Conservation (phyloP, 805 yeast species). For the Ogataea sp. region DNA sequence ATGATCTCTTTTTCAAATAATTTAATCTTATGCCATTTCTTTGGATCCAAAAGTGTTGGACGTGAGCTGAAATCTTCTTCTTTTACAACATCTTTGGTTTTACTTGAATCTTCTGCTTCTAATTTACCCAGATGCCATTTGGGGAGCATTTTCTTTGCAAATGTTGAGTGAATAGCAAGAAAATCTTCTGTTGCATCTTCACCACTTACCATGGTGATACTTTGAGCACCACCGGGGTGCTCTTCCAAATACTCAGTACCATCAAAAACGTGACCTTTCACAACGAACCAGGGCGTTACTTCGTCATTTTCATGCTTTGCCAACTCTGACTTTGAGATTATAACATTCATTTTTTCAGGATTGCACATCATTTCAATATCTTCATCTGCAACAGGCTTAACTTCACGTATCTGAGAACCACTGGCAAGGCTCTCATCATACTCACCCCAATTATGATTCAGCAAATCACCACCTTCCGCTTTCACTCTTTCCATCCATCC, state of each 20-base stretch:
- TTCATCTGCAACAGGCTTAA: slow-evolving; percentile 13
- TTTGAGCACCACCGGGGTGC: slow-evolving; percentile 24
- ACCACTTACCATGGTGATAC: slow-evolving; percentile 19
- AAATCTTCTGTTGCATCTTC: slow-evolving; percentile 25
- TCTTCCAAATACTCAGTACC: slow-evolving; percentile 25
- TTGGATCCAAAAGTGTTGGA: slow-evolving; percentile 20
- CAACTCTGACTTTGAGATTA: slow-evolving; percentile 13
- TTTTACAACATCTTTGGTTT: not conserved
- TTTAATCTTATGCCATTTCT: slow-evolving; percentile 19
- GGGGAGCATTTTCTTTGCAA: slow-evolving; percentile 18
- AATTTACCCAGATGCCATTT: slow-evolving; percentile 19
- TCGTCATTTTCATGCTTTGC: slow-evolving; percentile 10
- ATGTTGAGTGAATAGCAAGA: slow-evolving; percentile 26
- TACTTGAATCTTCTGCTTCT: slow-evolving; percentile 1
- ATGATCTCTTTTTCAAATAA: slow-evolving; percentile 15
- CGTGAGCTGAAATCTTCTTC: slow-evolving; percentile 1
- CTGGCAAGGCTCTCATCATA: slow-evolving; percentile 8
- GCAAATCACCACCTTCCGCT: slow-evolving; percentile 21
- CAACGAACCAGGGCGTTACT: slow-evolving; percentile 21
- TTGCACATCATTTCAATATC: slow-evolving; percentile 22
- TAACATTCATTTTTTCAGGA: slow-evolving; percentile 14
- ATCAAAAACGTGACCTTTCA: slow-evolving; percentile 27
- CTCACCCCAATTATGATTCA: slow-evolving; percentile 26
- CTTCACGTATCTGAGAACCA: not conserved
- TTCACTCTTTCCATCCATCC: slow-evolving; percentile 32